Evolutionary conservation across 192 early-diverging fungal species (phyloP), one percentile per base, ranked within the genome.

Genomic region (Coemansia sp.): DNA sequence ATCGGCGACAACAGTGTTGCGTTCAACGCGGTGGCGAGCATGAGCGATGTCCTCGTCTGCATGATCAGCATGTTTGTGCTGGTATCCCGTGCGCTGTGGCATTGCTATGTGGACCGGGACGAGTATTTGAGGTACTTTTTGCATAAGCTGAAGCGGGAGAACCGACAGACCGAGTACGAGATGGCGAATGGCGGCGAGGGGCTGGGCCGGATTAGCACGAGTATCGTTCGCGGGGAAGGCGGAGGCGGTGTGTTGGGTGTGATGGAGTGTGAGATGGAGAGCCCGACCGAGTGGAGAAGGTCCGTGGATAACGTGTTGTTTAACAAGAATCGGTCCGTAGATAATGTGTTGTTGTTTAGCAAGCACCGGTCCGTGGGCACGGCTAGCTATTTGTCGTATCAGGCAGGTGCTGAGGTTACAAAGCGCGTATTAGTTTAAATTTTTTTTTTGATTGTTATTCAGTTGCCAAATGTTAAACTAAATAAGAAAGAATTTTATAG

Each of bases 161-260:
- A 69, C 32, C 51, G 45, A 3, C 52, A 63, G 50, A 46, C 55
- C 1, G 67, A 69, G 56, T 69, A 76, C 33, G 73, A 76, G 49
- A 8, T 76, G 61, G 73, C 73, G 0, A 74, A 74, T 49, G 73
- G 73, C n/a, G 73, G 73, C n/a, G 50, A 60, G 35, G 35, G n/a
- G 35, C 40, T 75, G 19, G 29, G 56, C 8, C 11, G 60, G 3
- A 40, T 53, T 10, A 52, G 46, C 52, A 54, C 50, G n/a, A 62
- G 54, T 48, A 44, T 44, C 30, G 21, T 16, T n/a, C 57, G 40
- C 22, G 32, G 29, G 6, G 4, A 23, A 14, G 11, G 5, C 32
- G 47, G 3, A 3, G 42, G 42, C n/a, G 3, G n/a, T 16, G 42
- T 27, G 27, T 23, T 50, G 2, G 35, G 21, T 28, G 11, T 30